phyloP scores from a whole-genome alignment of 23 red algal genomes.

The Gracilaria vermiculophylla region DNA sequence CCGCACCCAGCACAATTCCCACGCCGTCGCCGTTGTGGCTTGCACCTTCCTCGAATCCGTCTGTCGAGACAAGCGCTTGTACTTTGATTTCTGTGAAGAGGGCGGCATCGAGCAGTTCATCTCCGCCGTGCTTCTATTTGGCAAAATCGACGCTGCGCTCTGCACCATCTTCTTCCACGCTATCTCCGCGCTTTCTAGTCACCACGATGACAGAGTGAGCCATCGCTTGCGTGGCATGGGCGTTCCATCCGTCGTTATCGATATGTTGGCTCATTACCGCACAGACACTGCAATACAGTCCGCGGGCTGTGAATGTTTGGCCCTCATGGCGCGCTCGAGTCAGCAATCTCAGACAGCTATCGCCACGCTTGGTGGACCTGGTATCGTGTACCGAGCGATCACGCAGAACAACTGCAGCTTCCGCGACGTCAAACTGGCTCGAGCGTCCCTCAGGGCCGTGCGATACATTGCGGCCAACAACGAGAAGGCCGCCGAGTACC shows the following conservation, averaged over 20 bases:
- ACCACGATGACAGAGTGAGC: constrained; percentile 50
- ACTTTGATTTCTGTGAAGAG: constrained; percentile 64
- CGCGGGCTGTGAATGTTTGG: constrained; percentile 43
- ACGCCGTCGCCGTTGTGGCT: not conserved
- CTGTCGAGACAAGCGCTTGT: constrained; percentile 7
- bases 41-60: not conserved
- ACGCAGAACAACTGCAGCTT: constrained; percentile 55
- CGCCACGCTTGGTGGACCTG: constrained; percentile 51
- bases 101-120: constrained; percentile 52
- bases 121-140: constrained; percentile 19
- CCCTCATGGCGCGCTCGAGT: constrained; percentile 21
- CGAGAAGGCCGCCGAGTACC: constrained; percentile 50
- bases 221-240: constrained; percentile 37
- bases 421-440: constrained; percentile 37
- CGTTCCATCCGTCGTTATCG: constrained; percentile 38
- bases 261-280: constrained; percentile 20
- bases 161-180: constrained; percentile 2
- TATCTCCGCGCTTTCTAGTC: constrained; percentile 25
- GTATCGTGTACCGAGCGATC: constrained; percentile 32
- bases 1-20: not conserved
- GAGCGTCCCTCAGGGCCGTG: constrained; percentile 27
- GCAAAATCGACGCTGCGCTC: constrained; percentile 9
- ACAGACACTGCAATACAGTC: constrained; percentile 23
- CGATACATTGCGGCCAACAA: constrained; percentile 55
- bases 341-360: constrained; percentile 52